Evolutionary conservation across 2,329 filamentous ascomycete species (phyloP), one percentile per base, ranked within the genome.

Genomic region (Clarireedia paspali): DNA sequence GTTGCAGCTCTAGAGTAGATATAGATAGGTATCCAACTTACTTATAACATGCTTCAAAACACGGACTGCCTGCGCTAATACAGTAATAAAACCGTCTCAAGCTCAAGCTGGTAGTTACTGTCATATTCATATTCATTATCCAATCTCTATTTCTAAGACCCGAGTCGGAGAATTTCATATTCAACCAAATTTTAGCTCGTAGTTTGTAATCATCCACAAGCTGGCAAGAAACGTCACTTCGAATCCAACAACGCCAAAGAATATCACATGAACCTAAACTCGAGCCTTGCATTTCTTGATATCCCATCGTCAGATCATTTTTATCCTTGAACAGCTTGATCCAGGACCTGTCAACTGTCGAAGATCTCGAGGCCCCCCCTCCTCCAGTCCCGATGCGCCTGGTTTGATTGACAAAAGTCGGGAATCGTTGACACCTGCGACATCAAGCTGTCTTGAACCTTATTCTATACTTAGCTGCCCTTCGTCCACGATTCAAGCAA

Each of bases 281-380:
- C 39, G 9, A 42, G 39, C 39, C 36, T 49, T 49, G 51, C 17
- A 40, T 40, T 26, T n/a, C 20, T n/a, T 54, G 44, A 30, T 23
- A 49, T 49, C 58, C 56, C 51, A 38, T 47, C 52, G 47, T 58
- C 56, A 56, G 56, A 60, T 60, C 49, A 58, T 58, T 26, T 38
- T 46, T 50, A 47, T 50, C 48, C 34, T 36, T 52, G 47, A 46
- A 55, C 20, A 52, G 50, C 36, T 49, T n/a, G 24, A 42, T 39
- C 7, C 23, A 17, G 17, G n/a, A 14, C 48, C 51, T 10, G 20
- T 42, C 17, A 12, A 45, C 34, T 34, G 10, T 40, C 20, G 34
- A 39, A 49, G 20, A 30, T n/a, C 27, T 44, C 36, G 40, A 40
- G 45, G 24, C 50, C 26, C 36, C 24, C 42, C 44, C 24, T 34